phyloP scores from a whole-genome alignment of 306 rosid species.

The Prunus salicina region DNA sequence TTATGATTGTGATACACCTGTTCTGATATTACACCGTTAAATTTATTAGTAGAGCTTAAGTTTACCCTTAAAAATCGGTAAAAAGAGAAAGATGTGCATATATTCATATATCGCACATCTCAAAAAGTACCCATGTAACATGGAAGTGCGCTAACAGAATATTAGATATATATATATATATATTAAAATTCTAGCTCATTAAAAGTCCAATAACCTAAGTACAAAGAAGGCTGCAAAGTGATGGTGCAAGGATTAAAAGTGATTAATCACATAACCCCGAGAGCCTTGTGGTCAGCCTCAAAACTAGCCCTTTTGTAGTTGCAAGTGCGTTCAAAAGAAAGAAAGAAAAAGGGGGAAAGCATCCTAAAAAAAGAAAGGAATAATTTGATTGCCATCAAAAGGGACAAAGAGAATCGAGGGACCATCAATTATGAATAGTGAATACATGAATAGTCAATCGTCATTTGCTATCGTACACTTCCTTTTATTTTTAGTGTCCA shows the following conservation, averaged over 20 bases:
- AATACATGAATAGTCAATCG: neutral
- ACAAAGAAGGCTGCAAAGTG: neutral
- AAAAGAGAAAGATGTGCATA: neutral
- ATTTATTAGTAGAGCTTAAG: neutral
- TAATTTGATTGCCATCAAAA: constrained; percentile 21
- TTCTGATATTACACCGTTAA: too few relatives aligned
- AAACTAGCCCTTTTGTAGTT: neutral
- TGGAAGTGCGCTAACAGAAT: neutral
- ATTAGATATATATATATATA: neutral
- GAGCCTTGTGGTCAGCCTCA: neutral
- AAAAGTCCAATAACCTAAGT: neutral
- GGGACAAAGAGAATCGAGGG: constrained; percentile 29
- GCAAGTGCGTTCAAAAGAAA: constrained; percentile 49
- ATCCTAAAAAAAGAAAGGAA: constrained; percentile 33
- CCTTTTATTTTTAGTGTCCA: neutral
- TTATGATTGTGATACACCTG: neutral
- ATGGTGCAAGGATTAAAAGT: neutral
- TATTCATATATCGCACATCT: neutral
- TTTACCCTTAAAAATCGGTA: too few relatives aligned
- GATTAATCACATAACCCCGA: neutral
- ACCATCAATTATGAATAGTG: constrained; percentile 19
- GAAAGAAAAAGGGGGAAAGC: constrained; percentile 26
- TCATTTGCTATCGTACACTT: neutral
- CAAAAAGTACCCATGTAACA: neutral
- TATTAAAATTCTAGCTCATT: neutral